phyloP scores from a whole-genome alignment of 768 basidiomycete species.

The Nevesoporus exiguus region DNA sequence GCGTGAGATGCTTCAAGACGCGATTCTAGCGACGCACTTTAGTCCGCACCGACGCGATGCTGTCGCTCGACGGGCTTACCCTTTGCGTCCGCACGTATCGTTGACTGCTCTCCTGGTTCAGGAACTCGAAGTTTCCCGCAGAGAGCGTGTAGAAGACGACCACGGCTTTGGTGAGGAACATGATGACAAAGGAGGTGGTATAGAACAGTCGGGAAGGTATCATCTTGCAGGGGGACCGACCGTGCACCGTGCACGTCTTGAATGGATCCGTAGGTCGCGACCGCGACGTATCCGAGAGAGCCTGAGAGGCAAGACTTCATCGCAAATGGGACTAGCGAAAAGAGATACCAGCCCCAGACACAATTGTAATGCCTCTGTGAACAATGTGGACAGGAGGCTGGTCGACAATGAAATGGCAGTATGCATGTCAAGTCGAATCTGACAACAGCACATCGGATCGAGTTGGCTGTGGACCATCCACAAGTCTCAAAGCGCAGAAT shows the following conservation, averaged over 20 bases:
- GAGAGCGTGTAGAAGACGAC: conserved; percentile 21
- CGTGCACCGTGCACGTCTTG: neutral
- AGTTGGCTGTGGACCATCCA: too few species aligned
- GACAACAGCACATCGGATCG: too few species aligned
- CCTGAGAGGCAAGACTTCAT: neutral
- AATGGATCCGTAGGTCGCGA: neutral
- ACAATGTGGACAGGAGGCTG: neutral
- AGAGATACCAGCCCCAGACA: conserved; percentile 6
- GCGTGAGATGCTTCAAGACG: conserved; percentile 23
- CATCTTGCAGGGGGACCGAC: conserved; percentile 13
- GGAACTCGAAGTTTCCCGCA: conserved; percentile 15
- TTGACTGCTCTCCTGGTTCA: conserved; percentile 16
- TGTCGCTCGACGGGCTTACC: conserved; percentile 7
- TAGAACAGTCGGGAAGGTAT: conserved; percentile 11
- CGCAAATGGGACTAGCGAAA: conserved; percentile 3
- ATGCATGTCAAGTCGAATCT: neutral
- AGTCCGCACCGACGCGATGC: neutral
- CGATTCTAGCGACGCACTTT: conserved; percentile 10
- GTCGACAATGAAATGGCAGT: neutral
- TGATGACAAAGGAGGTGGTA: conserved; percentile 10
- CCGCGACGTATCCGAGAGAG: neutral
- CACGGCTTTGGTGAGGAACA: conserved; percentile 20
- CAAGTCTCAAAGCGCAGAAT: neutral
- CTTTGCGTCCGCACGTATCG: conserved; percentile 19
- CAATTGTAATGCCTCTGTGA: conserved; percentile 1